Conservation (phyloP, 208 protist species). For the Crithidia bombi region DNA sequence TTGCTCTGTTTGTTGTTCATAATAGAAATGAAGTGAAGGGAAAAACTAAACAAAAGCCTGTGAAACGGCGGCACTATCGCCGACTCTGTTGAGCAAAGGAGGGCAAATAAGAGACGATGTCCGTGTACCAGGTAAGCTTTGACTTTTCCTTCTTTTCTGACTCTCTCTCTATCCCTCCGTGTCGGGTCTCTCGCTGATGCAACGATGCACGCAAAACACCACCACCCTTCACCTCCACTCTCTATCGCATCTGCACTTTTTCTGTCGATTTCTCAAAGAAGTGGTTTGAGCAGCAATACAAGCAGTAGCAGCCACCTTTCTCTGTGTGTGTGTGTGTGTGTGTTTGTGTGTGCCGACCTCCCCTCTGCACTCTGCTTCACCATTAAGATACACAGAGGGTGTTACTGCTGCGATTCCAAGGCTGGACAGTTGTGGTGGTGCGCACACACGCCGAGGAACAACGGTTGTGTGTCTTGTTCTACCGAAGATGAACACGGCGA, state of each 20-base stretch:
- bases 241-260: background rate
- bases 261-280: background rate
- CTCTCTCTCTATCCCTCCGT: constrained; percentile 1
- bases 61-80: too few relatives aligned
- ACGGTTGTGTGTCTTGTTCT: background rate
- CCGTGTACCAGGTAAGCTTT: too few relatives aligned
- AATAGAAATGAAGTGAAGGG: background rate
- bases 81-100: background rate
- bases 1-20: background rate
- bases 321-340: constrained; percentile 6
- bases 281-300: too few relatives aligned
- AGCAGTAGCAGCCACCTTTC: too few relatives aligned
- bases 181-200: background rate
- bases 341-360: background rate
- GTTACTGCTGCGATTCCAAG: too few relatives aligned
- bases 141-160: background rate
- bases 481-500: background rate
- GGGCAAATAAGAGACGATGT: too few relatives aligned
- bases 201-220: background rate
- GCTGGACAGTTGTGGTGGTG: too few relatives aligned
- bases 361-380: too few relatives aligned
- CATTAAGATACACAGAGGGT: too few relatives aligned
- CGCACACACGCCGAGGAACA: too few relatives aligned
- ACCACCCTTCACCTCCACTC: background rate
- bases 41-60: background rate